These are phyloP conservation scores for Tylopilus intermedius DNA, from an alignment of 768 basidiomycete genomes.

Conservation along the genomic window DNA sequence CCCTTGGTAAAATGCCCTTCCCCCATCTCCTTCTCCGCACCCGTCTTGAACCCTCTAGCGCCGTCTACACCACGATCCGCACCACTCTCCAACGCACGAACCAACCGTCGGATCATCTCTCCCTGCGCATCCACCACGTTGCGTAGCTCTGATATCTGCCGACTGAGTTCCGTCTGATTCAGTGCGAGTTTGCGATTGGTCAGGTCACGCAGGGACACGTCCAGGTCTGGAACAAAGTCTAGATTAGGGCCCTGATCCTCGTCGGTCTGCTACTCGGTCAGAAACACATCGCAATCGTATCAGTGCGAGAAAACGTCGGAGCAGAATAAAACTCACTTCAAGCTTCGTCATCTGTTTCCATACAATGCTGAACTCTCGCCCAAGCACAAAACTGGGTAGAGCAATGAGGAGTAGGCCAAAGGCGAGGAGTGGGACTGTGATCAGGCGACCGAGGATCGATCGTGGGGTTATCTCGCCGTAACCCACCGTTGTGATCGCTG, in stretches of 20 bases:
- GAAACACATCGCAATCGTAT: not conserved
- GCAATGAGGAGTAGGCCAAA: constrained; percentile 88
- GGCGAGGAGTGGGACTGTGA: constrained; percentile 81
- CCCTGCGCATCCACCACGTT: constrained; percentile 56
- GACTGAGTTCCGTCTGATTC: constrained; percentile 61
- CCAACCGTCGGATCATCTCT: constrained; percentile 37
- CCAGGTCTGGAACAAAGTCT: constrained; percentile 2
- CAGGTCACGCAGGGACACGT: constrained; percentile 36
- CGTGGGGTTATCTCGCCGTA: constrained; percentile 91
- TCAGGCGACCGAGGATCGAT: constrained; percentile 78
- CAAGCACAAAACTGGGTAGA: constrained; percentile 86
- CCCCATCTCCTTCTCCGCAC: not conserved
- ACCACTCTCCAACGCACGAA: constrained; percentile 15
- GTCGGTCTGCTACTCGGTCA: not conserved
- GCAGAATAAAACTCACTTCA: constrained; percentile 31
- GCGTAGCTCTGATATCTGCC: constrained; percentile 58
- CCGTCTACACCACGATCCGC: not conserved
- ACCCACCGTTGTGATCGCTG: constrained; percentile 84
- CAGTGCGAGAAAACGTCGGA: not conserved
- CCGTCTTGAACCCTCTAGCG: not conserved
- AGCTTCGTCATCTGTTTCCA: constrained; percentile 76
- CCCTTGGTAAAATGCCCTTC: constrained; percentile 4
- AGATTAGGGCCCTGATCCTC: not conserved
- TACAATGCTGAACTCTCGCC: constrained; percentile 84
- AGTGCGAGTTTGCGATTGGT: constrained; percentile 58